These are phyloP conservation scores for Podila epigama DNA, from an alignment of 192 early-diverging fungal species.

Conservation along the genomic window DNA sequence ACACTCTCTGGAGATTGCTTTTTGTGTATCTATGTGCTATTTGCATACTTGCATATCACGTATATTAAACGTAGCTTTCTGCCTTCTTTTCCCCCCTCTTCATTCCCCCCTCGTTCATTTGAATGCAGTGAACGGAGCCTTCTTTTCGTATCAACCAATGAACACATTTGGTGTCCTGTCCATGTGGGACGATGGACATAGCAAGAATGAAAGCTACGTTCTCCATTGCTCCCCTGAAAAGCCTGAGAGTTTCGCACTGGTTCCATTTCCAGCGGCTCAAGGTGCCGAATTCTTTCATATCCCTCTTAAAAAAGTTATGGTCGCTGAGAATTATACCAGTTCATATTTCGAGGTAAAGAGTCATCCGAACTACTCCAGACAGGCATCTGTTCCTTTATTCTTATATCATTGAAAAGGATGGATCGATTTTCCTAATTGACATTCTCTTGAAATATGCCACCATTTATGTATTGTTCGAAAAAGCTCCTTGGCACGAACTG, in stretches of 20 bases:
- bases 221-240: conserved; percentile 39
- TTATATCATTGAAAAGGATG: neutral
- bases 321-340: conserved; percentile 36
- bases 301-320: conserved; percentile 39
- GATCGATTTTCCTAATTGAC: neutral
- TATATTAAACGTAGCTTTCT: neutral
- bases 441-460: neutral
- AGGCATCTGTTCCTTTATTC: neutral
- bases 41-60: conserved; percentile 6
- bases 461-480: neutral
- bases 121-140: conserved; percentile 18
- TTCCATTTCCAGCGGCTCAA: conserved; percentile 5
- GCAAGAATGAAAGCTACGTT: conserved; percentile 39
- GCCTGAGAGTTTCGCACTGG: conserved; percentile 14
- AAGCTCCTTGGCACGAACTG: conserved; percentile 40
- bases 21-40: conserved; percentile 15
- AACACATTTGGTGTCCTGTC: conserved; percentile 47
- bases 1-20: too few species aligned
- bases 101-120: neutral
- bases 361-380: neutral
- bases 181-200: conserved; percentile 16
- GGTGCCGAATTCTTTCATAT: conserved; percentile 16
- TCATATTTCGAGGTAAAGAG: conserved; percentile 57
- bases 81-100: neutral
- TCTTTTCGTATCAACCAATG: conserved; percentile 37